Base-by-base conservation (phyloP, 108 stramenopile genomes). In the Schizochytrium sp. region DNA sequence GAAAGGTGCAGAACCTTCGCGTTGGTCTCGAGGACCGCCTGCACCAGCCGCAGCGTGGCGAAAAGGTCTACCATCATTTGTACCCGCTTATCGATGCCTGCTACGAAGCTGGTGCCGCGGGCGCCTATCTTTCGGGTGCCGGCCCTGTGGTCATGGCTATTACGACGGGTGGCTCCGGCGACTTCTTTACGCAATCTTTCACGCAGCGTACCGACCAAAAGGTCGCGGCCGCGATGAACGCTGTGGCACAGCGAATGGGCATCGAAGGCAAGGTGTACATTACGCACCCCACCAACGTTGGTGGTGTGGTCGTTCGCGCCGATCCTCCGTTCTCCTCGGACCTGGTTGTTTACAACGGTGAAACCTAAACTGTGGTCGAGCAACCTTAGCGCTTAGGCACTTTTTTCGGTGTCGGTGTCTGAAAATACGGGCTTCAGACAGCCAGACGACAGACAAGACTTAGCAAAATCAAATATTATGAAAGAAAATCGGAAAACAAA, bases 61-160 rank as follows among this genome's bases (percentile, higher is more conserved):
- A 89, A n/a, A 95, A 95, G 57, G 88, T 98, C 29, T 98, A 98
- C 93, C 94, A 93, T 60, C 97, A 99, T 87, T 91, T 99, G 69
- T 97, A 94, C 89, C 98, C 98, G 19, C 96, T 98, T 95, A 97
- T 97, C 57, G 92, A 96, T 72, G 98, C 98, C 23, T 97, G 97
- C 60, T 95, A 97, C 91, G 92, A 93, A 48, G 97, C 98, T 5
- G 98, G 98, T 45, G 98, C 98, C 12, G 93, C 94, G 88, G 97
- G 96, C 92, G 96, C 96, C 41, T 99, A 96, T 92, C 90, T 97
- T 60, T 94, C 94, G 88, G 98, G 98, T 5, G 98, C 99, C 0
- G 99, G 99, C 25, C 99, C 99, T 3, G 98, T 98, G 16, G 98
- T 99, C 51, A 97, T 98, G 96, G 98, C 99, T 0, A 92, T 98